Evolutionary conservation across 305 asterid species (phyloP), one percentile per base, ranked within the genome.

Genomic region (Euphrasia arctica): DNA sequence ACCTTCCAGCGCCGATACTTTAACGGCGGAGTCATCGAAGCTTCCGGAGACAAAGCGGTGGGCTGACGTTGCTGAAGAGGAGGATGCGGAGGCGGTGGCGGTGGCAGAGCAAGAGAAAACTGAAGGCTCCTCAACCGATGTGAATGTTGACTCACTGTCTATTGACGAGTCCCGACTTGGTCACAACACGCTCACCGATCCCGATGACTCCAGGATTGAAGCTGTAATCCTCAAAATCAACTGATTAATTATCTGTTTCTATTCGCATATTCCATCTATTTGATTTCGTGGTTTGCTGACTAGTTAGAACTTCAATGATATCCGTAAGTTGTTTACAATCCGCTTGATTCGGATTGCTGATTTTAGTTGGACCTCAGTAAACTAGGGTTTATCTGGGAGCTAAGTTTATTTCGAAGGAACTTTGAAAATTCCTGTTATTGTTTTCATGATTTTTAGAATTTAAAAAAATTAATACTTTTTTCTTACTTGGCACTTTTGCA

Each of bases 61-160:
- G 92, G 95, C 92, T 0, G 96, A 89, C 63, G 86, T 80, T 58
- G 95, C 90, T 9, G 95, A 88, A 0, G 96, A 89, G 72, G 77
- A 63, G 14, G 84, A 79, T 0, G 69, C 61, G 27, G 70, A 50
- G 41, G 52, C 43, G 60, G 71, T 68, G 57, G 69, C 61, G 27
- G 70, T 34, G 41, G 52, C 43, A 54, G 71, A 72, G 57, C 51
- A 67, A 22, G 86, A 77, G 52, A 12, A 55, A 65, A 61, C 70
- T 28, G 80, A 72, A 29, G 55, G 73, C 27, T 72, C 74, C 0
- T 41, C 64, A 15, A 9, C 70, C 50, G 82, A 75, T 14, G 29
- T 47, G 3, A 43, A 66, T 0, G 48, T 84, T 12, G 80, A 74
- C 12, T 57, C 78, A 0, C 66, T 90, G 60, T 68, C 72, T 2